Conservation (phyloP, 768 basidiomycete species). For the Psilocybe azurescens region DNA sequence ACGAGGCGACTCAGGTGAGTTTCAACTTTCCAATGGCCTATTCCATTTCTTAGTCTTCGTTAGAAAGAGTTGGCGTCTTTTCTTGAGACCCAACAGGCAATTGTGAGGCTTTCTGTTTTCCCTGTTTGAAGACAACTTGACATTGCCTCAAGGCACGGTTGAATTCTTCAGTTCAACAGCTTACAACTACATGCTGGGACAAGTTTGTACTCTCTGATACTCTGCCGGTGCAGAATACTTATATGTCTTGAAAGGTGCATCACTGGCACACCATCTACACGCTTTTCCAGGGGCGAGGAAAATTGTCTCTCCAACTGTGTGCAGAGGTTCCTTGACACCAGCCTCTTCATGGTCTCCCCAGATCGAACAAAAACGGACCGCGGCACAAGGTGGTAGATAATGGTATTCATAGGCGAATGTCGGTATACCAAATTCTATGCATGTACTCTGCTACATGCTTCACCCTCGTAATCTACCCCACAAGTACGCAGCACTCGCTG, state of each 20-base stretch:
- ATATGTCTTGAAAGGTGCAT: constrained; percentile 63
- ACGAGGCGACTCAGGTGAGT: constrained; percentile 77
- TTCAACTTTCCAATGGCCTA: background rate
- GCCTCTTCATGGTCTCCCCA: constrained; percentile 80
- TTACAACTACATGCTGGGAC: constrained; percentile 91
- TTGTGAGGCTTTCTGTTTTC: constrained; percentile 46
- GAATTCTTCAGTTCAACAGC: constrained; percentile 72
- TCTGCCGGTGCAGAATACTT: constrained; percentile 5
- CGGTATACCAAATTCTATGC: constrained; percentile 22
- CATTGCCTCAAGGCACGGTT: constrained; percentile 47
- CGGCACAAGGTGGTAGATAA: constrained; percentile 22
- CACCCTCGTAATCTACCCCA: constrained; percentile 47
- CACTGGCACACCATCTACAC: constrained; percentile 74
- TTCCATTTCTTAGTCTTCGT: constrained; percentile 8
- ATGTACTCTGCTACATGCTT: constrained; percentile 22
- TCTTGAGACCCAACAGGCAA: constrained; percentile 83
- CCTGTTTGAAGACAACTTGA: constrained; percentile 16
- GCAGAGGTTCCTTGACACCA: constrained; percentile 89
- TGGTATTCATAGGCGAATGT: constrained; percentile 13
- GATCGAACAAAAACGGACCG: constrained; percentile 50
- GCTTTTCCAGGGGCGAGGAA: constrained; percentile 82
- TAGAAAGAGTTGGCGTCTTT: constrained; percentile 86
- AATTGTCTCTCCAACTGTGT: constrained; percentile 89
- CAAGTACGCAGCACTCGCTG: constrained; percentile 53
- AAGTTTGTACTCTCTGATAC: constrained; percentile 59